Conservation (phyloP, 176 grass and related monocot species). For the Carex cristatella region DNA sequence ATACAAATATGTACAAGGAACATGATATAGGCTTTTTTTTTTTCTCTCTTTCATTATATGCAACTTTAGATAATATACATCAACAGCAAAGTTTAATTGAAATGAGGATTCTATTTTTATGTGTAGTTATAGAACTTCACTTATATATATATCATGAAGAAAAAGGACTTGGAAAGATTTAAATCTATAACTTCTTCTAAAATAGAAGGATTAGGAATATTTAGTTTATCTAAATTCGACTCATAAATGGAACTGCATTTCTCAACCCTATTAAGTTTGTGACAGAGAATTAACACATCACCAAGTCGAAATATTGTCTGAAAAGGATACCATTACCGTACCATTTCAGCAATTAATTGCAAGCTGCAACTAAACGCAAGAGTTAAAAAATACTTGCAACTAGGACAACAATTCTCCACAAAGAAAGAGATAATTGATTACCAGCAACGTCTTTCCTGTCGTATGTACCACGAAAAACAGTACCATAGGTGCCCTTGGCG, state of each 20-base stretch:
- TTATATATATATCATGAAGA: background rate
- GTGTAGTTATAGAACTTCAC: background rate
- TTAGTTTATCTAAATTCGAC: background rate
- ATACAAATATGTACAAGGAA: background rate
- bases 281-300: background rate
- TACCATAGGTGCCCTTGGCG: conserved; percentile 77
- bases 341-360: background rate
- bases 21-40: background rate
- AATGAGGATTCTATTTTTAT: background rate
- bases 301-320: background rate
- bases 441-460: conserved; percentile 70
- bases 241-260: background rate
- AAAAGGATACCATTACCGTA: background rate
- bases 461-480: conserved; percentile 78
- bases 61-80: background rate
- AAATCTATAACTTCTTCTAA: background rate
- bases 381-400: background rate
- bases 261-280: background rate
- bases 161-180: background rate
- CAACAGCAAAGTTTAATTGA: background rate
- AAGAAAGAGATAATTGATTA: conserved; percentile 2
- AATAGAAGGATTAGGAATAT: background rate
- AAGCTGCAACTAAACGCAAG: background rate
- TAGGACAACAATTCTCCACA: background rate
- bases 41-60: background rate